phyloP scores from a whole-genome alignment of 2,329 filamentous ascomycete species.

The Aspergillus sp. region DNA sequence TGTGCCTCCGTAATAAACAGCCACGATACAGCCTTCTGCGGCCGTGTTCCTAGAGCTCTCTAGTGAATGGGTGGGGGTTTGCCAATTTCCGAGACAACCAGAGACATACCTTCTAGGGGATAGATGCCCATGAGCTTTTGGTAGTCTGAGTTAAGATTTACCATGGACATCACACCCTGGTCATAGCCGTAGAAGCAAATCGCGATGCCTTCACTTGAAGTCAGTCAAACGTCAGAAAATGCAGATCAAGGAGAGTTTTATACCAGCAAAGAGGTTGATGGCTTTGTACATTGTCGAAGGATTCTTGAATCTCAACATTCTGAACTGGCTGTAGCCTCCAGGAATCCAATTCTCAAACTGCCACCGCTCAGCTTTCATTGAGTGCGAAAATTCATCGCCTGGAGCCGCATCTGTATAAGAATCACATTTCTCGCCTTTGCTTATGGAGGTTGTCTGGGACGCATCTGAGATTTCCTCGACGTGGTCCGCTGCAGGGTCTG shows the following conservation, averaged over 20 bases:
- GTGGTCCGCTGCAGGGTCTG: neutral
- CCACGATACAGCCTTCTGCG: conserved; percentile 57
- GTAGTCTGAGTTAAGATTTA: conserved; percentile 60
- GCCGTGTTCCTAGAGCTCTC: conserved; percentile 44
- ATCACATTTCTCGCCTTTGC: neutral
- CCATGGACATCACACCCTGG: conserved; percentile 50
- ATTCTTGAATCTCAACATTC: neutral
- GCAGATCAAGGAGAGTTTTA: neutral
- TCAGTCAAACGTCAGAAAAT: neutral
- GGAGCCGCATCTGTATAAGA: neutral
- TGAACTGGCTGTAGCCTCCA: neutral
- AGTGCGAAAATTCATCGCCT: neutral
- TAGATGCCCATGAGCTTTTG: conserved; percentile 54
- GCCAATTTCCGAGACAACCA: too few relatives aligned
- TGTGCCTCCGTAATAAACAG: conserved; percentile 52
- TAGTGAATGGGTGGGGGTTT: too few relatives aligned
- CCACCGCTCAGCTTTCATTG: neutral
- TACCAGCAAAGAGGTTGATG: neutral
- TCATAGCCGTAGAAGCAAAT: conserved; percentile 63
- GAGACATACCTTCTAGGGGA: neutral
- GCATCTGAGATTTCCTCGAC: neutral
- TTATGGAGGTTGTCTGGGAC: neutral
- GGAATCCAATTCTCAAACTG: neutral
- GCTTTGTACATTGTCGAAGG: neutral
- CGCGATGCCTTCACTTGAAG: neutral